Evolutionary conservation across 495 filamentous ascomycete species (phyloP).

Genomic region (Annulohypoxylon nitens): DNA sequence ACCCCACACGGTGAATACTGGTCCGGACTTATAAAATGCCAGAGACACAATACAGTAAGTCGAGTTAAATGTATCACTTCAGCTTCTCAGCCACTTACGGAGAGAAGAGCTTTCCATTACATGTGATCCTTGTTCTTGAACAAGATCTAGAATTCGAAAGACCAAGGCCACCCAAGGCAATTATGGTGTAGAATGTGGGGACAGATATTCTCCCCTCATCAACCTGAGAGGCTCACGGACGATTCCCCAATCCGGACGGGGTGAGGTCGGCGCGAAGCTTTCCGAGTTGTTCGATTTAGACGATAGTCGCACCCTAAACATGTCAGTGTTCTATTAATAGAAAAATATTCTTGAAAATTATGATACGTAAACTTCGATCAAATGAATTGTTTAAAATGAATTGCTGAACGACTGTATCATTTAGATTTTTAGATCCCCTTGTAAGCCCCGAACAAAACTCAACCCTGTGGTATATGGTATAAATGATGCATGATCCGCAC

Average conservation of each 20-base stretch:
- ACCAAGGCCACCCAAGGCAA: not conserved
- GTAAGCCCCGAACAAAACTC: not conserved
- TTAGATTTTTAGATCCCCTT: not conserved
- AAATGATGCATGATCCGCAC: not conserved
- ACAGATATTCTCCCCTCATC: not conserved
- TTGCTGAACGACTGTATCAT: constrained; percentile 4
- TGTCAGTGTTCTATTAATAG: constrained; percentile 29
- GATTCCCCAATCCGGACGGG: constrained; percentile 25
- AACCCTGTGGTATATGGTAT: not conserved
- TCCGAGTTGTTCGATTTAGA: constrained; percentile 40
- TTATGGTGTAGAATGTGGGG: constrained; percentile 15
- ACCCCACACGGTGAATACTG: constrained; percentile 38
- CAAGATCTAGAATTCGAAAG: constrained; percentile 18
- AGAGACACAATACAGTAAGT: not conserved
- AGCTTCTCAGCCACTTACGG: not conserved
- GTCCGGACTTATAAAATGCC: constrained; percentile 40
- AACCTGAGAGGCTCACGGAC: constrained; percentile 24
- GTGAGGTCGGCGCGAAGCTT: constrained; percentile 46
- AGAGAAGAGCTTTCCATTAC: no score
- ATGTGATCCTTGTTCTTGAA: constrained; percentile 6
- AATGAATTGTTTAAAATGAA: constrained; percentile 9
- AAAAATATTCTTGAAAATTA: not conserved
- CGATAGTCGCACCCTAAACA: constrained; percentile 12
- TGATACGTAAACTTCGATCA: not conserved
- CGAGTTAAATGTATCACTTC: not conserved